phyloP scores from a whole-genome alignment of 768 basidiomycete genomes.

The Pleurotus tuber-regium region DNA sequence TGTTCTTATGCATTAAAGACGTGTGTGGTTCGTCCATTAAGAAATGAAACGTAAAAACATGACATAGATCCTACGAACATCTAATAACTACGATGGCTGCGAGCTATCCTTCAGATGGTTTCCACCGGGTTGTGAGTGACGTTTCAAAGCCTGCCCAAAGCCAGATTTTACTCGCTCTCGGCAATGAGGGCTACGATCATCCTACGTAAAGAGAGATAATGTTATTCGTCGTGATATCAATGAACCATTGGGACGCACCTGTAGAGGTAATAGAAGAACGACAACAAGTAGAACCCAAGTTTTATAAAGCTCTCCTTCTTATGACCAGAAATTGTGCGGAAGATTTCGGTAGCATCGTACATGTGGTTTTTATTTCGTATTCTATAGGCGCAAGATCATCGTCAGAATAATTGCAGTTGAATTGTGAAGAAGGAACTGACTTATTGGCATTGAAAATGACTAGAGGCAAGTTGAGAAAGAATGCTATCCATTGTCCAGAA shows the following conservation, averaged over 20 bases:
- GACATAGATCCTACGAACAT: slow-evolving; percentile 3
- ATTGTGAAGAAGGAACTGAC: slow-evolving; percentile 42
- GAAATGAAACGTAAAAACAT: slow-evolving; percentile 5
- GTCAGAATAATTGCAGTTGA: slow-evolving; percentile 1
- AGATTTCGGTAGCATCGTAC: slow-evolving; percentile 99
- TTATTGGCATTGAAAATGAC: slow-evolving; percentile 93
- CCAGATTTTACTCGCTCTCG: slow-evolving; percentile 53
- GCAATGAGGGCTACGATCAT: slow-evolving; percentile 89
- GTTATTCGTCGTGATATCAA: neutral
- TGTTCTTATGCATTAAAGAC: too few relatives aligned
- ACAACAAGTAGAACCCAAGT: slow-evolving; percentile 89
- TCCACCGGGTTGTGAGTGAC: neutral
- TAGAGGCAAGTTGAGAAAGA: slow-evolving; percentile 86
- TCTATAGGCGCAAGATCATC: slow-evolving; percentile 37
- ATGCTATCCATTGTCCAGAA: slow-evolving; percentile 92
- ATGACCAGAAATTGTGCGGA: slow-evolving; percentile 88
- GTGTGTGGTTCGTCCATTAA: too few relatives aligned
- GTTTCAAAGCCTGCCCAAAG: neutral
- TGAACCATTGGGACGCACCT: slow-evolving; percentile 47
- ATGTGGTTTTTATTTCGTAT: slow-evolving; percentile 93
- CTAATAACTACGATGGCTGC: neutral
- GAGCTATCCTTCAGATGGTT: neutral
- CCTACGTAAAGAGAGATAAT: slow-evolving; percentile 30
- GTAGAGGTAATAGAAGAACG: slow-evolving; percentile 91
- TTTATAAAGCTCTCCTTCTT: slow-evolving; percentile 97